phyloP scores from a whole-genome alignment of 2,329 filamentous ascomycete genomes.

The Thermochaetoides dissita region DNA sequence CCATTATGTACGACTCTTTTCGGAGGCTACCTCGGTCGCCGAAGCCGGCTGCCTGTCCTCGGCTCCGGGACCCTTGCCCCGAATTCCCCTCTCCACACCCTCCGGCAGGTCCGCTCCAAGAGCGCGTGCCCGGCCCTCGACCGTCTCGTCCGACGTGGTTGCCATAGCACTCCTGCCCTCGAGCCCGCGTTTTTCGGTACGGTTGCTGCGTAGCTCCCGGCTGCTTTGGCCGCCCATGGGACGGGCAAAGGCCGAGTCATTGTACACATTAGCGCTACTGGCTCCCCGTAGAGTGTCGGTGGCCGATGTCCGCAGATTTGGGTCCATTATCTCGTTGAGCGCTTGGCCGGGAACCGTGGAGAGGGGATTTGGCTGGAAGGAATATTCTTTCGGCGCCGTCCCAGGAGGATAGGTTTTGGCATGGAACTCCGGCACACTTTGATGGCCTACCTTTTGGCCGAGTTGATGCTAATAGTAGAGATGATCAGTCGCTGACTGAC shows the following conservation, averaged over 20 bases:
- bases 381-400: conserved; percentile 39
- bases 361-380: conserved; percentile 26
- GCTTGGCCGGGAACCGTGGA: conserved; percentile 24
- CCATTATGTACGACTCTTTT: no score
- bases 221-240: conserved; percentile 29
- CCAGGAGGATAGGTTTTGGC: conserved; percentile 47
- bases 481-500: conserved; percentile 1
- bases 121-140: conserved; percentile 14
- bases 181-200: conserved; percentile 22
- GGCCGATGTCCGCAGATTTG: conserved; percentile 13
- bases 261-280: conserved; percentile 31
- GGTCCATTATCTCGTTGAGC: conserved; percentile 16
- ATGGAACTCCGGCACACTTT: conserved; percentile 47
- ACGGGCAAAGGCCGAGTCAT: conserved; percentile 27
- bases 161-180: conserved; percentile 24
- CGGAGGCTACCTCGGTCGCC: no score
- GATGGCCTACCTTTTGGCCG: conserved; percentile 46
- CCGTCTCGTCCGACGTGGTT: conserved; percentile 3
- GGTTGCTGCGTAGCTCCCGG: conserved; percentile 24
- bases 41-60: no score
- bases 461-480: conserved; percentile 40
- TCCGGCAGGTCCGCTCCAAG: conserved; percentile 18
- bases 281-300: conserved; percentile 28
- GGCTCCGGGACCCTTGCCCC: no score
- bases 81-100: background rate